These are phyloP conservation scores for Chlorella sp. DNA, from an alignment of 139 green algal species.

Conservation along the genomic window DNA sequence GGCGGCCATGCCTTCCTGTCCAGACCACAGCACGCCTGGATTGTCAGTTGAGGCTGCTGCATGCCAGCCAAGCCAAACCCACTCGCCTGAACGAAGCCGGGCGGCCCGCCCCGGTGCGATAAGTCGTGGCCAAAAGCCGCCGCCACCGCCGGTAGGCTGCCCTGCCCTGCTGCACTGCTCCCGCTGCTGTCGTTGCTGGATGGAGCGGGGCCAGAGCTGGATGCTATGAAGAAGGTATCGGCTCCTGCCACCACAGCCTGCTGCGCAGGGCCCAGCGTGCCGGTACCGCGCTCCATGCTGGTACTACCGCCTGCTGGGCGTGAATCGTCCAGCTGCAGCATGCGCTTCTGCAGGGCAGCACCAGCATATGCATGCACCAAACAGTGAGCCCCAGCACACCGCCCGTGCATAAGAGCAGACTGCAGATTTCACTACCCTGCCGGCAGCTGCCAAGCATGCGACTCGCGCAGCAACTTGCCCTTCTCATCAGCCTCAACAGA, in stretches of 20 bases:
- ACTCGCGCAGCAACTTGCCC: no score
- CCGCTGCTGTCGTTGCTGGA: not conserved
- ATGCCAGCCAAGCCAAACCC: no score
- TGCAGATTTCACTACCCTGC: no score
- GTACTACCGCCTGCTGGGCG: not conserved
- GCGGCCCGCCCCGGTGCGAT: slow-evolving; percentile 43
- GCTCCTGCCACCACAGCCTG: not conserved
- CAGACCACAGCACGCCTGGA: no score
- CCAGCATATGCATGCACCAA: no score
- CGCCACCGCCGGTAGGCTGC: not conserved
- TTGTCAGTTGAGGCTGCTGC: no score
- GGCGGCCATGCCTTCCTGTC: no score
- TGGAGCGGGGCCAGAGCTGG: not conserved
- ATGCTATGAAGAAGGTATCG: slow-evolving; percentile 21
- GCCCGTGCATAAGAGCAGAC: no score
- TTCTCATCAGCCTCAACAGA: no score
- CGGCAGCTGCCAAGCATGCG: no score
- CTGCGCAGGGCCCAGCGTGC: slow-evolving; percentile 1
- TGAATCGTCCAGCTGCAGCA: not conserved
- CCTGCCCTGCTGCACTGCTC: not conserved
- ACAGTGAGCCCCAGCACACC: no score
- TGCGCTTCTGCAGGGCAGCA: not conserved
- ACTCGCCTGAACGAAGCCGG: slow-evolving; percentile 35
- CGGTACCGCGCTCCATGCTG: not conserved
- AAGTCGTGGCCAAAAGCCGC: slow-evolving; percentile 14